Percentiles rank a stretch among this genome's conserved stretches.
phyloP scores from a whole-genome alignment of 768 basidiomycete species.

The Ramaria rubella region DNA sequence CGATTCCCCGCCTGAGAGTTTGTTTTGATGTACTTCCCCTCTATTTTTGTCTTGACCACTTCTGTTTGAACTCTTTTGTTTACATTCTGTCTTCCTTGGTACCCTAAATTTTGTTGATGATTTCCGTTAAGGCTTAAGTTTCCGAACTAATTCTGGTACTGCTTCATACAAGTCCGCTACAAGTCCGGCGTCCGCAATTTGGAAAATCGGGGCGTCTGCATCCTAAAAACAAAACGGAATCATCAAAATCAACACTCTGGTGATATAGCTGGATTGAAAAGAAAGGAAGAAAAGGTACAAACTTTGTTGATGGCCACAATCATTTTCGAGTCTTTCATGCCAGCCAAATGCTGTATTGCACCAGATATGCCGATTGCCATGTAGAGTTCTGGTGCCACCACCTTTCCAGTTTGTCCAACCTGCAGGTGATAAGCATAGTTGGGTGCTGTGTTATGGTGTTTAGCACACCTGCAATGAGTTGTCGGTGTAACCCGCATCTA shows the following conservation, averaged over 20 bases:
- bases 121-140: conserved; percentile 50
- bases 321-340: conserved; percentile 98
- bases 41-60: neutral
- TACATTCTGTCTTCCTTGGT: neutral
- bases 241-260: neutral
- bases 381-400: conserved; percentile 95
- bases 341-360: conserved; percentile 97
- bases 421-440: neutral
- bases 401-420: conserved; percentile 99
- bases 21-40: neutral
- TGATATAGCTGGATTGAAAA: neutral
- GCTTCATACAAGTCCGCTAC: conserved; percentile 90
- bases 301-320: conserved; percentile 99
- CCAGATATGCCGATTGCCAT: conserved; percentile 96
- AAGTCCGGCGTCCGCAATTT: conserved; percentile 92
- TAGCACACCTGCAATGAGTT: conserved; percentile 70
- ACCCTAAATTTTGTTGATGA: neutral
- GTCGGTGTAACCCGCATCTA: conserved; percentile 97
- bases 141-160: conserved; percentile 86
- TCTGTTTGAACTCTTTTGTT: neutral
- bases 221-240: conserved; percentile 44
- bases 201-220: conserved; percentile 97
- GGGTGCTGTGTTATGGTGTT: neutral
- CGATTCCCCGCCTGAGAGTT: conserved; percentile 13
- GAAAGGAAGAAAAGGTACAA: conserved; percentile 13